Evolutionary conservation across 108 stramenopile genomes (phyloP), one percentile per base, ranked within the genome.

Genomic region (Skeletonema potamos): DNA sequence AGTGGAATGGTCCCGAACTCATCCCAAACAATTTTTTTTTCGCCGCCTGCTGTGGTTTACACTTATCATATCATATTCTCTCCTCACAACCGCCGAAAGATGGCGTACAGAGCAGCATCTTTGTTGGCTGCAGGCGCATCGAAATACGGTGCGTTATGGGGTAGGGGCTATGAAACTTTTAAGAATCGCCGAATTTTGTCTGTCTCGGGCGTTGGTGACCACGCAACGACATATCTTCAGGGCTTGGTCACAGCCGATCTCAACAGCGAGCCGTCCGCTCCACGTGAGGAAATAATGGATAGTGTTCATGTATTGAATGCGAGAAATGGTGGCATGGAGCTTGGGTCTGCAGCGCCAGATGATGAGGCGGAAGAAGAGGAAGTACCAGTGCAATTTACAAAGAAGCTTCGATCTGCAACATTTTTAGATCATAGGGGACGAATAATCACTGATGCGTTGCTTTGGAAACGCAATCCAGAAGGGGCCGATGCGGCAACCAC

Each of bases 341-440:
- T 8, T 41, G 43, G 26, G 33, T 48, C 34, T 33, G 58, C 11
- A 56, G 70, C 26, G 43, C 33, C 57, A 27, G 41, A 27, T 15
- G 60, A 18, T 11, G 69, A 33, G 2, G 36, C 43, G 28, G 51
- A 72, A 7, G 75, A 72, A 12, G 57, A 66, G 20, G 56, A 75
- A 58, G 70, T 59, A 8, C 71, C 75, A 36, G 84, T 93, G 3
- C 66, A 62, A 63, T 93, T 93, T 58, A 79, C 83, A 24, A 75
- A 82, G 29, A 79, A 82, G 34, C 71, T 89, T 46, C 61, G 93
- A 58, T 66, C 88, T 8, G 74, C 93, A 0, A 90, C 89, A 33
- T 94, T 94, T 68, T 76, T 94, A 15, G 93, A 94, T 67, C 82
- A 88, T 73, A 83, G 91, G 44, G 93, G 93, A n/a, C 54, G 93